Conservation (phyloP, 495 filamentous ascomycete species). For the Chaetomium tenue region DNA sequence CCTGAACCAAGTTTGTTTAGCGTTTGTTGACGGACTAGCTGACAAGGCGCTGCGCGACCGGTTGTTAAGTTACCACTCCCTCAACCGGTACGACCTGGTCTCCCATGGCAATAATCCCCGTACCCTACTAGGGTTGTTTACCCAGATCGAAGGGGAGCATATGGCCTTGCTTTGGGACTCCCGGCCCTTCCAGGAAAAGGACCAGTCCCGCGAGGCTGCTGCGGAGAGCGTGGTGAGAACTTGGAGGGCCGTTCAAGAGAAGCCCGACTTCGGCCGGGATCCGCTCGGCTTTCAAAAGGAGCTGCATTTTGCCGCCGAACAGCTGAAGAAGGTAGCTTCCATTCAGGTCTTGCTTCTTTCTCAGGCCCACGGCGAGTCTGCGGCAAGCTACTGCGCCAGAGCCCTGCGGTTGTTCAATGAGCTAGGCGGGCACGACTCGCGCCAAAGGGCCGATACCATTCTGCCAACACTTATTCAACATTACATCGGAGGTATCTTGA, state of each 20-base stretch:
- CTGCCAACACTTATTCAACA: slow-evolving; percentile 33
- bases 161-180: slow-evolving; percentile 47
- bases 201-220: slow-evolving; percentile 37
- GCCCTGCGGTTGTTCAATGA: slow-evolving; percentile 39
- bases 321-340: slow-evolving; percentile 46
- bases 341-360: slow-evolving; percentile 48
- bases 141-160: slow-evolving; percentile 52
- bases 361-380: slow-evolving; percentile 48
- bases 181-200: slow-evolving; percentile 36
- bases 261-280: slow-evolving; percentile 37
- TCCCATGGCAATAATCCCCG: slow-evolving; percentile 33
- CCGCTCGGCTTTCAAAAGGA: slow-evolving; percentile 48
- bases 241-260: slow-evolving; percentile 46
- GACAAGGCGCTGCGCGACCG: slow-evolving; percentile 41
- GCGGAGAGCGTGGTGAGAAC: slow-evolving; percentile 33
- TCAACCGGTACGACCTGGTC: slow-evolving; percentile 32
- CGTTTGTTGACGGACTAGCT: slow-evolving; percentile 51
- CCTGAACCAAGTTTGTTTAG: slow-evolving; percentile 47
- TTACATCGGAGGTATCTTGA: slow-evolving; percentile 49
- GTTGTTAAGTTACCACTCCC: slow-evolving; percentile 42
- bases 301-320: slow-evolving; percentile 42
- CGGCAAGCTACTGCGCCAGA: slow-evolving; percentile 43
- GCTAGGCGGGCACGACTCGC: slow-evolving; percentile 29
- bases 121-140: slow-evolving; percentile 47
- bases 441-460: slow-evolving; percentile 22